Evolutionary conservation across 1,139 yeast species (phyloP).

Genomic region (Barnettozyma hawaiiensis): DNA sequence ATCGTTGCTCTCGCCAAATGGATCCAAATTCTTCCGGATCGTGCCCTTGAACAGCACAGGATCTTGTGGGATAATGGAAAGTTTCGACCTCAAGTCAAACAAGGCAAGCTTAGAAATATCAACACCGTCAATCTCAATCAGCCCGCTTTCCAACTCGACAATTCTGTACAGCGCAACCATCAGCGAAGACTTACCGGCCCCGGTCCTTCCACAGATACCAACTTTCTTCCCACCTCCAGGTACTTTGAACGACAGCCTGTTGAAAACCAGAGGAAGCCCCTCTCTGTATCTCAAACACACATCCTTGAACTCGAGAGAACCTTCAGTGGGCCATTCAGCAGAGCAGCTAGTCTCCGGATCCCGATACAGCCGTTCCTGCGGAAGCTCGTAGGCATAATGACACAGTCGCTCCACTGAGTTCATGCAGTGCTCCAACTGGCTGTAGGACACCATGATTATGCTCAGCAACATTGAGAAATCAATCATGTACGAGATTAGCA

Average conservation of each 20-base stretch:
- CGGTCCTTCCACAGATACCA: slow-evolving; percentile 58
- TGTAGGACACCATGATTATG: slow-evolving; percentile 43
- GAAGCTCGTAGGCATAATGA: slow-evolving; percentile 61
- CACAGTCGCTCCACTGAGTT: slow-evolving; percentile 73
- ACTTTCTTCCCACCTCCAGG: slow-evolving; percentile 38
- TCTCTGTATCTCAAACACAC: slow-evolving; percentile 60
- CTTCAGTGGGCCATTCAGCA: slow-evolving; percentile 47
- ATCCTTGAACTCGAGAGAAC: slow-evolving; percentile 45
- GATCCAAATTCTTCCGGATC: slow-evolving; percentile 48
- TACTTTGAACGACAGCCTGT: slow-evolving; percentile 43
- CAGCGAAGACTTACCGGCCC: slow-evolving; percentile 57
- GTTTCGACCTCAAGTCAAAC: slow-evolving; percentile 38
- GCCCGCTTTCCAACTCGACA: slow-evolving; percentile 39
- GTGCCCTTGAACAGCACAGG: slow-evolving; percentile 52
- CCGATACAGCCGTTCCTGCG: slow-evolving; percentile 51
- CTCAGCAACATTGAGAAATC: slow-evolving; percentile 45
- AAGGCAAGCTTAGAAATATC: slow-evolving; percentile 42
- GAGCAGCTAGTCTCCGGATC: slow-evolving; percentile 44
- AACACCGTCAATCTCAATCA: slow-evolving; percentile 42
- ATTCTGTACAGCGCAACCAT: slow-evolving; percentile 50
- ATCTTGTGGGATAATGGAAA: slow-evolving; percentile 56
- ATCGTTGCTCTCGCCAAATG: slow-evolving; percentile 41
- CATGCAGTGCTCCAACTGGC: slow-evolving; percentile 71
- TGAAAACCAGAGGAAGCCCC: slow-evolving; percentile 57
- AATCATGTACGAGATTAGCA: slow-evolving; percentile 55